Percentiles rank a stretch among this genome's conserved stretches.
These are phyloP conservation scores for Calonectria naviculata DNA, from an alignment of 2,329 filamentous ascomycete genomes.

Conservation along the genomic window DNA sequence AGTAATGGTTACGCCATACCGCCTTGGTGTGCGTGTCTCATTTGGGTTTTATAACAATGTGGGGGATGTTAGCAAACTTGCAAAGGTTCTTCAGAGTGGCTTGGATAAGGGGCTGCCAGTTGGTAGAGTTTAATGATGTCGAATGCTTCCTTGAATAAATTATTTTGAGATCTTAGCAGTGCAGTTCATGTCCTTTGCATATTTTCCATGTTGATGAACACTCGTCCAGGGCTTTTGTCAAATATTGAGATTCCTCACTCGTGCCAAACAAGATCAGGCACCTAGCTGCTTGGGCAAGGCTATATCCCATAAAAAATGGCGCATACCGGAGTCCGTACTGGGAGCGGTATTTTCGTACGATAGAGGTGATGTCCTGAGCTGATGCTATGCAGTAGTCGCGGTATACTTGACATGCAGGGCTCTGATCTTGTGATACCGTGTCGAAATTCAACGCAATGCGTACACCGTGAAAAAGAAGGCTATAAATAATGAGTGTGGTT, in stretches of 20 bases:
- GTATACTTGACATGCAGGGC: neutral
- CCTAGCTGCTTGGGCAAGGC: slow-evolving; percentile 4
- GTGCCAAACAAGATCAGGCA: slow-evolving; percentile 1
- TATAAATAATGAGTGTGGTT: neutral
- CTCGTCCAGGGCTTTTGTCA: neutral
- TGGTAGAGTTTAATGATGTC: neutral
- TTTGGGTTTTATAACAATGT: slow-evolving; percentile 25
- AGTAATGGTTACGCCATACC: slow-evolving; percentile 34
- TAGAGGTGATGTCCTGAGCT: neutral
- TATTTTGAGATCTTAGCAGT: neutral
- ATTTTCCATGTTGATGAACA: slow-evolving; percentile 14
- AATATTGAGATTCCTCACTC: slow-evolving; percentile 6
- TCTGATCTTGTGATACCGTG: neutral
- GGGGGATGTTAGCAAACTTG: slow-evolving; percentile 11
- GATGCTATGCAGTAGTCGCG: slow-evolving; percentile 1
- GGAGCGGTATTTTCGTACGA: neutral
- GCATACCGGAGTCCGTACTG: slow-evolving; percentile 4
- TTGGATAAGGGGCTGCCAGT: neutral
- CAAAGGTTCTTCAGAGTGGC: neutral
- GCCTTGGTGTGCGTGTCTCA: slow-evolving; percentile 40
- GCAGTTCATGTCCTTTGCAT: neutral
- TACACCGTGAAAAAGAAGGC: neutral
- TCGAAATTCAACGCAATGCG: slow-evolving; percentile 14
- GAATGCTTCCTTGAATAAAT: neutral
- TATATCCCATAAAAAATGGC: slow-evolving; percentile 3